These are phyloP conservation scores for Mucor plumbeus DNA, from an alignment of 371 early-diverging fungal species.

Conservation along the genomic window DNA sequence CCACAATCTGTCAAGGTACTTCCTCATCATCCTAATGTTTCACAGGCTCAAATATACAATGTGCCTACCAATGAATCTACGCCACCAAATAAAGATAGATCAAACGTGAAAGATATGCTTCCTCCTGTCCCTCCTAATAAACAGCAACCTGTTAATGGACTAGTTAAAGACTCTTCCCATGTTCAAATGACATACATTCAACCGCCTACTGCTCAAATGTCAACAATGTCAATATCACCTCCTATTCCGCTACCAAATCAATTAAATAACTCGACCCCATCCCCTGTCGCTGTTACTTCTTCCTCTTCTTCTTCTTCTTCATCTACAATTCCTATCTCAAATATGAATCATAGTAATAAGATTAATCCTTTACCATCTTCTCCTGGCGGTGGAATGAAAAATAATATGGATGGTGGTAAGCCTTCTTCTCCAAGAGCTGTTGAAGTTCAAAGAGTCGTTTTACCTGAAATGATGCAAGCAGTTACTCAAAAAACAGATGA, in stretches of 20 bases:
- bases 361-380: slow-evolving; percentile 12
- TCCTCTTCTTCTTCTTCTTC: slow-evolving; percentile 8
- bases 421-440: slow-evolving; percentile 36
- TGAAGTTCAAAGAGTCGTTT: slow-evolving; percentile 28
- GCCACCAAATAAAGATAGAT: slow-evolving; percentile 19
- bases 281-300: slow-evolving; percentile 7
- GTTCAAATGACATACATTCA: slow-evolving; percentile 49
- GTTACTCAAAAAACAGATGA: slow-evolving; percentile 35
- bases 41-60: slow-evolving; percentile 11
- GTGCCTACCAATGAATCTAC: neutral
- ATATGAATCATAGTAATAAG: slow-evolving; percentile 9
- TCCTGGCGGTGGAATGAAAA: slow-evolving; percentile 1
- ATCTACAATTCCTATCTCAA: neutral
- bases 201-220: slow-evolving; percentile 40
- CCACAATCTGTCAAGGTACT: slow-evolving; percentile 42
- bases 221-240: slow-evolving; percentile 25
- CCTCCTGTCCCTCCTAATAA: slow-evolving; percentile 25
- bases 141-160: slow-evolving; percentile 19
- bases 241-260: slow-evolving; percentile 18
- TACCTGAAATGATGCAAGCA: slow-evolving; percentile 39
- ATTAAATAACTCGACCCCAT: slow-evolving; percentile 7
- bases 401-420: slow-evolving; percentile 11
- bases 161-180: slow-evolving; percentile 27
- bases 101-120: slow-evolving; percentile 22
- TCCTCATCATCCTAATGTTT: slow-evolving; percentile 28